phyloP scores from a whole-genome alignment of 2,329 filamentous ascomycete genomes.

The Ceratocystis colombiana region DNA sequence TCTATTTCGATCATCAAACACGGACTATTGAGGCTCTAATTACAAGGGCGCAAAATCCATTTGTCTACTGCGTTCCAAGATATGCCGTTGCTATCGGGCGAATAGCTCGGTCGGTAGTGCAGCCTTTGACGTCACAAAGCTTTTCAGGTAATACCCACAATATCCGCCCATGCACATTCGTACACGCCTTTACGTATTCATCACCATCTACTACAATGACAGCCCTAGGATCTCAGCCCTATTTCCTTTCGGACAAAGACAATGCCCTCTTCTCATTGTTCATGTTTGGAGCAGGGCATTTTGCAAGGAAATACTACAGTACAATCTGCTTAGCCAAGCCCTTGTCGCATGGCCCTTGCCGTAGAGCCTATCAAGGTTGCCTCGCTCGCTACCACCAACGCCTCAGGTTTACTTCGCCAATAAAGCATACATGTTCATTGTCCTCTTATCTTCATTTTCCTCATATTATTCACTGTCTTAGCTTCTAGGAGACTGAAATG shows the following conservation, averaged over 20 bases:
- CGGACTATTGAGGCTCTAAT: neutral
- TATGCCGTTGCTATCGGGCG: neutral
- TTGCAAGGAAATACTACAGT: neutral
- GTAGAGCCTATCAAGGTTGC: neutral
- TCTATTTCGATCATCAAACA: neutral
- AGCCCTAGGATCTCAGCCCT: no score
- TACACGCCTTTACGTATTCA: neutral
- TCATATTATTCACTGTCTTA: neutral
- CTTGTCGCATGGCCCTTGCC: neutral
- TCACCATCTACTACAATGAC: no score
- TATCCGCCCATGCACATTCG: neutral
- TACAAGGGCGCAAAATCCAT: neutral
- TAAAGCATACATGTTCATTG: neutral
- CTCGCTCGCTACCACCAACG: neutral
- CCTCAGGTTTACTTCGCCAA: neutral
- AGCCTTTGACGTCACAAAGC: constrained; percentile 4
- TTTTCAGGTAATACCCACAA: neutral
- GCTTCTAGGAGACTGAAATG: neutral
- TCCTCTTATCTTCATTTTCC: neutral
- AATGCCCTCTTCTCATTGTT: no score
- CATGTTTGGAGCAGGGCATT: no score
- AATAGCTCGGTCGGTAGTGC: neutral
- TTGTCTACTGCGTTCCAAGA: neutral
- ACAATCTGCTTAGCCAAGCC: neutral
- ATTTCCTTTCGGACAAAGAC: no score